These are phyloP conservation scores for Cystoisospora suis DNA, from an alignment of 169 alveolate species.

Conservation along the genomic window DNA sequence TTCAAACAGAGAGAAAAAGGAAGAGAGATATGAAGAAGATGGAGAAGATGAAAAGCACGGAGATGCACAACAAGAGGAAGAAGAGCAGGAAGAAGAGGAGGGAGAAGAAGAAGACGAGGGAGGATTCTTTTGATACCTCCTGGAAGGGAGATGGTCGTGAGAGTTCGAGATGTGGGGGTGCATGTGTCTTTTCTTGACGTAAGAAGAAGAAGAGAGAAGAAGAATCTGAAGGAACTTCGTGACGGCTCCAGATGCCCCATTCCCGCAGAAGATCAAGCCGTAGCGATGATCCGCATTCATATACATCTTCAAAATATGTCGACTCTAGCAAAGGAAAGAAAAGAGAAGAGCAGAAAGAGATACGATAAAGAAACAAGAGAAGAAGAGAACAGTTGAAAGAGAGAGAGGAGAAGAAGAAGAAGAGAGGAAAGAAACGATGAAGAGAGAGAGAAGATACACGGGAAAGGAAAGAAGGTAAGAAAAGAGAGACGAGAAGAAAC, in stretches of 20 bases:
- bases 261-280: conserved; percentile 71
- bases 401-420: too few species aligned
- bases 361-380: too few species aligned
- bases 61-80: not conserved
- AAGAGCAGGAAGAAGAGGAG: not conserved
- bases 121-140: not conserved
- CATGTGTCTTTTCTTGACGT: conserved; percentile 14
- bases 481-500: not conserved
- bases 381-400: too few species aligned
- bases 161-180: too few species aligned
- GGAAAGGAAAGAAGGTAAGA: not conserved
- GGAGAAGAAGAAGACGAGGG: not conserved
- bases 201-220: conserved; percentile 35
- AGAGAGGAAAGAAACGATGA: too few species aligned
- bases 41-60: not conserved
- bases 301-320: conserved; percentile 66
- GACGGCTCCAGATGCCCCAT: conserved; percentile 65
- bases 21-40: not conserved
- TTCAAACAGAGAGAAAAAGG: conserved; percentile 21
- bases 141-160: too few species aligned
- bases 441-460: not conserved
- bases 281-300: conserved; percentile 60
- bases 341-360: not conserved
- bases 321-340: conserved; percentile 26
- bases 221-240: conserved; percentile 48